phyloP scores from a whole-genome alignment of 1,284 basidiomycete genomes.

The Cryptococcus hybrid region DNA sequence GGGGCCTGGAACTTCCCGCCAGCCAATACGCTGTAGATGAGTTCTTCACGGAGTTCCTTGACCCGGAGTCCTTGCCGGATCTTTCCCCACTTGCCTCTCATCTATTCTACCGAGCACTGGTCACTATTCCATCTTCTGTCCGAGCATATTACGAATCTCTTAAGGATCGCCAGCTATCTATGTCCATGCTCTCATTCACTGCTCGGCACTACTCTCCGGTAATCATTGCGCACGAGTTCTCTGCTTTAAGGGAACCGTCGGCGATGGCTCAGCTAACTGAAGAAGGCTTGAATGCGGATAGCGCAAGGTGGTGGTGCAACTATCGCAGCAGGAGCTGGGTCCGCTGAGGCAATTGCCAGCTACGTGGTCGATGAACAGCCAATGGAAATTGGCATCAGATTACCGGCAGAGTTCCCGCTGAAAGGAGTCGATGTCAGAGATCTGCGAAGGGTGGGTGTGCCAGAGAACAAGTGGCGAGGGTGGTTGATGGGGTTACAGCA shows the following conservation, averaged over 20 bases:
- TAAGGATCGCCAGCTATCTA: constrained; percentile 83
- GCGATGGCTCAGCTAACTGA: constrained; percentile 67
- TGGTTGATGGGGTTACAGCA: constrained; percentile 95
- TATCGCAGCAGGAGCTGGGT: constrained; percentile 49
- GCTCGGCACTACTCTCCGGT: constrained; percentile 86
- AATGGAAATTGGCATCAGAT: constrained; percentile 83
- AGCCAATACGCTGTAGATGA: constrained; percentile 83
- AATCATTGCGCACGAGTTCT: constrained; percentile 79
- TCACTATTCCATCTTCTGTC: constrained; percentile 76
- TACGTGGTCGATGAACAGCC: constrained; percentile 94
- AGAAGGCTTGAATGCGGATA: constrained; percentile 76
- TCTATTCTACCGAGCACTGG: constrained; percentile 80
- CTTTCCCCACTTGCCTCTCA: constrained; percentile 72
- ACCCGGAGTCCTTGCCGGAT: constrained; percentile 59
- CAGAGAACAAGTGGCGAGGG: constrained; percentile 86
- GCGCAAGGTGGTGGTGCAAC: constrained; percentile 67
- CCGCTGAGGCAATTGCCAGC: constrained; percentile 51
- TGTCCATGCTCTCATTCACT: constrained; percentile 73
- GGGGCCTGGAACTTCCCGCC: constrained; percentile 47
- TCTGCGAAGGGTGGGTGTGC: constrained; percentile 78
- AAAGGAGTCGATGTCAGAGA: constrained; percentile 86
- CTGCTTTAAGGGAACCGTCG: constrained; percentile 67
- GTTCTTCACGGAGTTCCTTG: constrained; percentile 70
- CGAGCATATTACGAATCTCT: constrained; percentile 82
- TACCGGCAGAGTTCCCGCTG: constrained; percentile 90